Evolutionary conservation across 148 eudicot species (phyloP).

Genomic region (Nepenthes gracilis): DNA sequence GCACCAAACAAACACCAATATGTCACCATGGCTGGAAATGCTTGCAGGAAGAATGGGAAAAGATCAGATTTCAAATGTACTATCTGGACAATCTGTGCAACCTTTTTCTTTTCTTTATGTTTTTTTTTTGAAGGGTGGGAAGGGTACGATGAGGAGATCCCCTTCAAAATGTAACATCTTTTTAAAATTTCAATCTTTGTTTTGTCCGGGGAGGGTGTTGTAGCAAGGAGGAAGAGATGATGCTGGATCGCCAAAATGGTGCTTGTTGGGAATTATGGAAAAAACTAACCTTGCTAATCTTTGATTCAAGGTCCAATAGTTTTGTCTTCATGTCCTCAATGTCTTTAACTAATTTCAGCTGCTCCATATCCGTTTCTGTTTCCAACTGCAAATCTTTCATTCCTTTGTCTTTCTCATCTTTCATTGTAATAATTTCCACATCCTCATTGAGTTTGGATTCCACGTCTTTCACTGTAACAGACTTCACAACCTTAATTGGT

Average conservation of each 20-base stretch:
- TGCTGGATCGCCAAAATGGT: not conserved
- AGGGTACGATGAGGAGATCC: no score
- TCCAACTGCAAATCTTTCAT: conserved; percentile 21
- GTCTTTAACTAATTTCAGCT: conserved; percentile 40
- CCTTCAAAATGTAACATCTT: not conserved
- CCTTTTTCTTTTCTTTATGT: no score
- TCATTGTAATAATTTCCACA: conserved; percentile 11
- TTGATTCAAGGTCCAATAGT: conserved; percentile 40
- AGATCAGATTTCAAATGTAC: no score
- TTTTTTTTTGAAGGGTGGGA: no score
- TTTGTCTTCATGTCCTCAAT: conserved; percentile 64
- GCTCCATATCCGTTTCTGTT: conserved; percentile 23
- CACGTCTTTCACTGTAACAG: conserved; percentile 12
- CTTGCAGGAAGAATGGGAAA: no score
- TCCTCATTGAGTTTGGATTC: conserved; percentile 13
- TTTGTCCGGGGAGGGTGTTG: not conserved
- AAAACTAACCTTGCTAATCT: conserved; percentile 62
- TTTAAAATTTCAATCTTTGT: not conserved
- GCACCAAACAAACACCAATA: no score
- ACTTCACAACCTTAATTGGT: conserved; percentile 8
- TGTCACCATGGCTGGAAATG: no score
- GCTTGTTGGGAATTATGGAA: not conserved
- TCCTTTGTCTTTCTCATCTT: conserved; percentile 1
- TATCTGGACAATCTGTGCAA: no score
- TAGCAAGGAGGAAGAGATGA: not conserved